These are phyloP conservation scores for Pleurozium schreberi DNA, from an alignment of 225 moss, liverwort and hornwort species.

Conservation along the genomic window DNA sequence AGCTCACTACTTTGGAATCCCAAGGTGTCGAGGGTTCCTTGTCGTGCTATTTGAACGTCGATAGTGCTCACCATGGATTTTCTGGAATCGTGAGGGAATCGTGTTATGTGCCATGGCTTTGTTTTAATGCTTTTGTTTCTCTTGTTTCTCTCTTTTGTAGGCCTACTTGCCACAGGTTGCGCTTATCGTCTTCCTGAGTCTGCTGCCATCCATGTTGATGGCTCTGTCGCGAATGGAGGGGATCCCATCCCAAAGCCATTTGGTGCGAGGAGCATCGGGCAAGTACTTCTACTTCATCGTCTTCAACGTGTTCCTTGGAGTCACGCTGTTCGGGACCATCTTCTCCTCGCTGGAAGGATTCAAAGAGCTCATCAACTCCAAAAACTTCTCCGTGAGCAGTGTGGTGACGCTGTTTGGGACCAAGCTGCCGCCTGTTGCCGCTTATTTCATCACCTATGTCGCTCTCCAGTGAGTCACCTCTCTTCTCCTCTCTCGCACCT, in stretches of 20 bases:
- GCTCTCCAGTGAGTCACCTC: constrained; percentile 55
- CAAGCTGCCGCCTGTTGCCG: constrained; percentile 68
- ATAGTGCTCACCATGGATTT: too few relatives aligned
- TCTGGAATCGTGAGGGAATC: neutral
- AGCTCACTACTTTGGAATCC: neutral
- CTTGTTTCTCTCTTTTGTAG: neutral
- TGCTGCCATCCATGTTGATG: constrained; percentile 55
- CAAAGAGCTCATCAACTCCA: constrained; percentile 28
- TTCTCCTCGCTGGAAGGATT: constrained; percentile 55
- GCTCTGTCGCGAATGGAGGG: constrained; percentile 60
- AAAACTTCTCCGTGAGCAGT: constrained; percentile 33
- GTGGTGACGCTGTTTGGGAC: constrained; percentile 60
- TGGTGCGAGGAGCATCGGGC: constrained; percentile 73
- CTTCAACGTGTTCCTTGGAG: constrained; percentile 82
- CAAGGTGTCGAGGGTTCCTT: neutral
- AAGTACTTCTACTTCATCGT: constrained; percentile 84
- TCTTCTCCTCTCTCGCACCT: neutral
- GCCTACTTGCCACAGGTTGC: constrained; percentile 81
- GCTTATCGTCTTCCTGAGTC: constrained; percentile 49
- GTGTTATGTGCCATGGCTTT: neutral
- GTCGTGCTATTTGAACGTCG: neutral
- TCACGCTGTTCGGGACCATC: constrained; percentile 74
- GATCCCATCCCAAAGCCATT: constrained; percentile 58
- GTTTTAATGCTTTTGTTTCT: neutral
- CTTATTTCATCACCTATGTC: constrained; percentile 76